Percentiles rank a stretch among this genome's conserved stretches.
Evolutionary conservation across 371 early-diverging fungal species (phyloP).

Genomic region (Saksenaea vasiformis): DNA sequence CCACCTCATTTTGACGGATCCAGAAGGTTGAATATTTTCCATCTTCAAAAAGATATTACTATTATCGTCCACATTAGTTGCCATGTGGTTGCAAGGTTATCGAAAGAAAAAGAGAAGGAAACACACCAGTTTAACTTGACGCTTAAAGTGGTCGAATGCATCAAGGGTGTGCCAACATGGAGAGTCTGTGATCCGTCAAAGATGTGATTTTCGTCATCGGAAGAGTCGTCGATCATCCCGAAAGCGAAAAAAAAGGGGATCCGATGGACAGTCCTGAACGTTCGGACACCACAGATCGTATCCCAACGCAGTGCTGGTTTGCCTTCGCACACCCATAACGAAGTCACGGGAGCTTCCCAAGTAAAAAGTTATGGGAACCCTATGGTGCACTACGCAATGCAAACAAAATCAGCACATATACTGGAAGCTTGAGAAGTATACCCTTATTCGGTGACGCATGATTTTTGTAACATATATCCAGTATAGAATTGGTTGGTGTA

Average conservation of each 20-base stretch:
- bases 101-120: background rate
- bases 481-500: too few relatives aligned
- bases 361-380: too few relatives aligned
- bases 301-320: too few relatives aligned
- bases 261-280: background rate
- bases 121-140: slow-evolving; percentile 43
- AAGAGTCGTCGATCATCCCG: slow-evolving; percentile 37
- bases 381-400: too few relatives aligned
- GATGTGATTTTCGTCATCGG: slow-evolving; percentile 39
- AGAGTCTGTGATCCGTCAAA: slow-evolving; percentile 29
- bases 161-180: slow-evolving; percentile 49
- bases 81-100: background rate
- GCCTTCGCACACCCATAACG: too few relatives aligned
- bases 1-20: slow-evolving; percentile 74
- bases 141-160: slow-evolving; percentile 47
- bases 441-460: too few relatives aligned
- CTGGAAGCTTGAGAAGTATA: too few relatives aligned
- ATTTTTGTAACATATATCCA: too few relatives aligned
- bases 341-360: too few relatives aligned
- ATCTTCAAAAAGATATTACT: slow-evolving; percentile 76
- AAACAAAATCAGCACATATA: too few relatives aligned
- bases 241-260: slow-evolving; percentile 11
- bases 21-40: slow-evolving; percentile 75
- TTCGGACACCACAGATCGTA: too few relatives aligned
- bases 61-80: background rate